These are phyloP conservation scores for Rosa lucieae DNA, from an alignment of 306 rosid genomes.

Conservation along the genomic window DNA sequence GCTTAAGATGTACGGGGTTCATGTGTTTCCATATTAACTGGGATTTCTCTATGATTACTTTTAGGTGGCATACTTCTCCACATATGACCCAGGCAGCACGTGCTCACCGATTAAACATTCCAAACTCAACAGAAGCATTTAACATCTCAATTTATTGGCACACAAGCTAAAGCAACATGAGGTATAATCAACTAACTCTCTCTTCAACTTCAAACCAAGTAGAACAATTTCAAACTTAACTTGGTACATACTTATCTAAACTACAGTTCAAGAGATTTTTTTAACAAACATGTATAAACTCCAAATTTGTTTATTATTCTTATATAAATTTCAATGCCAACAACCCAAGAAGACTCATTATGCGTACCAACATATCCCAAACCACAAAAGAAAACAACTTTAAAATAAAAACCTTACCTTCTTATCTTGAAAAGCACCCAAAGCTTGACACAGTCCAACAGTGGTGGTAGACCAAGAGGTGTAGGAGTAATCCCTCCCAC, in stretches of 20 bases:
- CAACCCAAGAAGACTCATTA: neutral
- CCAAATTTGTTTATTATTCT: neutral
- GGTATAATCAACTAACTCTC: neutral
- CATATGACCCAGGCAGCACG: neutral
- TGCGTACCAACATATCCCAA: neutral
- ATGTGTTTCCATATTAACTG: neutral
- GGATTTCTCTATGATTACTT: neutral
- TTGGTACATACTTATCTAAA: neutral
- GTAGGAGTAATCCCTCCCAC: slow-evolving; percentile 99
- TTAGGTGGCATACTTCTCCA: neutral
- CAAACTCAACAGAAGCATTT: neutral
- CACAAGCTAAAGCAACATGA: neutral
- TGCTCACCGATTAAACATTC: neutral
- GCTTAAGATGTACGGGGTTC: neutral
- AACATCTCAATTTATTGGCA: neutral
- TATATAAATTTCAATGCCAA: neutral
- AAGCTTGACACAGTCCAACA: slow-evolving; percentile 97
- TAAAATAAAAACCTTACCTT: slow-evolving; percentile 47
- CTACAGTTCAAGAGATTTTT: neutral
- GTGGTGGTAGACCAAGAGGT: slow-evolving; percentile 96
- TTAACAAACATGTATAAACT: neutral
- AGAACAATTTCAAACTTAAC: neutral
- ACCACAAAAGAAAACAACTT: too few relatives aligned
- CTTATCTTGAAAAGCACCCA: slow-evolving; percentile 92
- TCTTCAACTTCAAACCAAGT: neutral